Conservation (phyloP, 2,329 filamentous ascomycete genomes). For the Teratosphaeria nubilosa region DNA sequence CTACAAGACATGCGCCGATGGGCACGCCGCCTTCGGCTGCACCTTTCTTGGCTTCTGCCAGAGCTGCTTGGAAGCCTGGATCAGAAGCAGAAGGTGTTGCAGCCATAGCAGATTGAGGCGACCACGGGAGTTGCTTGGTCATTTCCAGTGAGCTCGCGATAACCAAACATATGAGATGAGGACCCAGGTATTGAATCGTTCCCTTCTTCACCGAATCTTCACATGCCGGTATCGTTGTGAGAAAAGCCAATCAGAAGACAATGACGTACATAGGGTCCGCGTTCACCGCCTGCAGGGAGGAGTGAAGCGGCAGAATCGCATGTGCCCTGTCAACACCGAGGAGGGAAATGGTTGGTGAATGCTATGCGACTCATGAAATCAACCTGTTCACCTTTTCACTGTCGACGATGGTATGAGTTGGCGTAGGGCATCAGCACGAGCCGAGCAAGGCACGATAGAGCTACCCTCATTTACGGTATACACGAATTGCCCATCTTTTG, state of each 20-base stretch:
- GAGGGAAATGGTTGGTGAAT: background rate
- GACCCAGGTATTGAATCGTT: background rate
- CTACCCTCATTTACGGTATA: background rate
- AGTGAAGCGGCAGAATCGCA: background rate
- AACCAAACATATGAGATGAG: background rate
- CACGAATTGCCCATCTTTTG: background rate
- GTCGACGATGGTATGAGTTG: background rate
- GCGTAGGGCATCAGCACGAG: background rate
- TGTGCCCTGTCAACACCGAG: background rate
- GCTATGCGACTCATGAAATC: background rate
- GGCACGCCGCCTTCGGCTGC: conserved; percentile 49
- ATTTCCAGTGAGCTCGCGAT: conserved; percentile 15
- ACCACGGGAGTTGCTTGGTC: background rate
- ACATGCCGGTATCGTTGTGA: background rate
- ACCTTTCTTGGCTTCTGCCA: conserved; percentile 48
- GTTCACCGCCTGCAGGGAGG: background rate
- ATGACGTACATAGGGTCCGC: background rate
- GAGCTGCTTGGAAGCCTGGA: conserved; percentile 46
- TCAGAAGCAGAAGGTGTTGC: conserved; percentile 17
- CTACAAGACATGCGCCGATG: conserved; percentile 52
- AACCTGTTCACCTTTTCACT: too few species aligned
- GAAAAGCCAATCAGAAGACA: background rate
- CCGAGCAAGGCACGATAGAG: background rate
- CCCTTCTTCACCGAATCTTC: background rate
- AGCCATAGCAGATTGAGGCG: background rate